Percentiles rank a stretch among this genome's conserved stretches.
phyloP scores from a whole-genome alignment of 1,284 basidiomycete species.

The Sporisorium exsertum region DNA sequence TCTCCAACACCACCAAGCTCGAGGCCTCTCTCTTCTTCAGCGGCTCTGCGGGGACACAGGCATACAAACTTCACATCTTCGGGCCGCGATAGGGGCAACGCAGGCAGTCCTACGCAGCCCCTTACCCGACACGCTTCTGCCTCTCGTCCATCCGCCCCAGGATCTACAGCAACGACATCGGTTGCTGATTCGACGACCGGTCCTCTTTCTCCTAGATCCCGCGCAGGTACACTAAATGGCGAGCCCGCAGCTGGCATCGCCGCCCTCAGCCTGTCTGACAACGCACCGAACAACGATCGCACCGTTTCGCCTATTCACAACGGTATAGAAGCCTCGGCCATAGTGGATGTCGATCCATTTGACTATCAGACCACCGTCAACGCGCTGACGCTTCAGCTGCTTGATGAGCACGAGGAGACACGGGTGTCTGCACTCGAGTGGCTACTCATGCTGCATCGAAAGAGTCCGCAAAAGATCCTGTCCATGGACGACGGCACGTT shows the following conservation, averaged over 20 bases:
- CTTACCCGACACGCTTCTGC: slow-evolving; percentile 18
- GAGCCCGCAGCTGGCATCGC: slow-evolving; percentile 21
- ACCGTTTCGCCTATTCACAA: slow-evolving; percentile 6
- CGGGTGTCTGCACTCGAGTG: slow-evolving; percentile 95
- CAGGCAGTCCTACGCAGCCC: slow-evolving; percentile 32
- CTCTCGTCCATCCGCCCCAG: slow-evolving; percentile 12
- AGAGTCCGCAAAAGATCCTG: slow-evolving; percentile 95
- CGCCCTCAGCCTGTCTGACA: slow-evolving; percentile 20
- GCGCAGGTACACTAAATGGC: slow-evolving; percentile 24
- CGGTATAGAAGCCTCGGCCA: neutral
- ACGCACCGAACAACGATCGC: slow-evolving; percentile 18
- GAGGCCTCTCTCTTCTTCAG: slow-evolving; percentile 64
- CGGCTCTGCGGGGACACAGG: slow-evolving; percentile 66
- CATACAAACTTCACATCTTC: slow-evolving; percentile 23
- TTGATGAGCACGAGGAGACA: slow-evolving; percentile 96
- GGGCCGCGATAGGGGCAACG: slow-evolving; percentile 18
- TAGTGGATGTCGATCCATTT: slow-evolving; percentile 77
- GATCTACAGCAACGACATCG: slow-evolving; percentile 2
- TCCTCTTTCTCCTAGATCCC: slow-evolving; percentile 21
- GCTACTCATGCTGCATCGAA: slow-evolving; percentile 98
- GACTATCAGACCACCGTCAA: slow-evolving; percentile 93
- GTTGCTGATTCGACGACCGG: slow-evolving; percentile 5
- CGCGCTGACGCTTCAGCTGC: slow-evolving; percentile 89
- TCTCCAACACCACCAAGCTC: slow-evolving; percentile 73
- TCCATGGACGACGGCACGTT: slow-evolving; percentile 97